Conservation (phyloP, 1,284 basidiomycete genomes). For the Sanghuangporus weigelae region DNA sequence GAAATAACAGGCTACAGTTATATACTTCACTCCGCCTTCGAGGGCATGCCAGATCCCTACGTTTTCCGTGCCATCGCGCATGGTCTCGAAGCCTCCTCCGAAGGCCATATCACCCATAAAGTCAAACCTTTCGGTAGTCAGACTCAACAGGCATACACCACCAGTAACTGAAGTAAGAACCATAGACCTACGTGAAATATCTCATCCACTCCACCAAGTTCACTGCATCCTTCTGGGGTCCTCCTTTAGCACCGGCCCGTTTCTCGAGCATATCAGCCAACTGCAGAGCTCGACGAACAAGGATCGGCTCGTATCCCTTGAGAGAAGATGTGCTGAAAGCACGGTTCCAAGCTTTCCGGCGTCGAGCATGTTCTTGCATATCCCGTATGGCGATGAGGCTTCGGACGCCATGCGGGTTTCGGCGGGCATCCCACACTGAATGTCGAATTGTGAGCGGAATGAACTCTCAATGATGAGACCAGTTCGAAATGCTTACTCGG, state of each 20-base stretch:
- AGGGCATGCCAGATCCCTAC: constrained; percentile 18
- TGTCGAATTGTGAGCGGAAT: background rate
- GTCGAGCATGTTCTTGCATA: constrained; percentile 32
- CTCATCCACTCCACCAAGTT: constrained; percentile 33
- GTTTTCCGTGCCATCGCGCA: constrained; percentile 23
- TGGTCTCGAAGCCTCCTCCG: constrained; percentile 26
- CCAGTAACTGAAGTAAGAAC: background rate
- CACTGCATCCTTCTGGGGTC: constrained; percentile 11
- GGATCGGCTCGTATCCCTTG: constrained; percentile 34
- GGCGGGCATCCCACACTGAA: constrained; percentile 15
- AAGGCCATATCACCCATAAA: constrained; percentile 36
- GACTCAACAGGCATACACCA: background rate
- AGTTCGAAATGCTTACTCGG: constrained; percentile 21
- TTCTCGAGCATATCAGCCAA: constrained; percentile 28
- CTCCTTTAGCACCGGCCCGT: constrained; percentile 10
- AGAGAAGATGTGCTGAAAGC: constrained; percentile 36
- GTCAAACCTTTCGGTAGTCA: constrained; percentile 27
- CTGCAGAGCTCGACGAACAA: constrained; percentile 30
- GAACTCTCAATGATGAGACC: background rate
- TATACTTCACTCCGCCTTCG: constrained; percentile 17
- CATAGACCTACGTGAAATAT: constrained; percentile 23
- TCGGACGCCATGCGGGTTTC: constrained; percentile 5
- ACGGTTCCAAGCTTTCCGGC: constrained; percentile 38
- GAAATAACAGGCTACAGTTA: background rate
- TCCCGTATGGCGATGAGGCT: constrained; percentile 25